Base-by-base conservation (phyloP, 164 flowering plant genomes). In the Warburgia ugandensis region DNA sequence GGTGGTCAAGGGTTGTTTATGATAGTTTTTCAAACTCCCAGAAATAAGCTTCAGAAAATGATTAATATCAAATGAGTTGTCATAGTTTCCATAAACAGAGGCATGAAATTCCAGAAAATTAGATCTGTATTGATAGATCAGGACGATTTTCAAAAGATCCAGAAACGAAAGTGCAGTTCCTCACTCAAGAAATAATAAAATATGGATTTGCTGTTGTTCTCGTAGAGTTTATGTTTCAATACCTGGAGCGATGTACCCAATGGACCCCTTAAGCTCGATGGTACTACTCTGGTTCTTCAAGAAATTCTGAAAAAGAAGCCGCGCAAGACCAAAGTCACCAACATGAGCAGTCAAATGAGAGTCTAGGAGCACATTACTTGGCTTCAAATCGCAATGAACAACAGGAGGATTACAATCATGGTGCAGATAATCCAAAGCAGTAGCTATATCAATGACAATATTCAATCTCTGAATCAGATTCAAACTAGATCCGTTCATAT, bases 221-320 rank as follows among this genome's bases (percentile, higher is more conserved):
- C n/a, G n/a, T n/a, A n/a, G n/a, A n/a, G n/a, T 11, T 31, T 6
- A 46, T 27, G 26, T 4, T 22, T 9, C n/a, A 6, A 39, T 39
- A 39, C 44, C 44, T 39, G 44, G 44, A 5, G 44, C 44, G n/a
- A 39, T 39, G 21, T 39, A 39, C 44, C 44, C 44, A 13, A 39
- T 19, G 5, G 44, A 39, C n/a, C 47, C 22, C 14, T 43, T 43
- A 4, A 43, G 44, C 21, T 6, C 44, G 21, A 39, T 19, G 6
- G 44, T 39, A 17, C 44, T 39, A 13, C 19, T 5, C 44, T 39
- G 19, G n/a, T 19, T 39, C 44, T 13, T 39, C 5, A 17, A 13
- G n/a, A 39, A 14, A 19, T 39, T 6, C 4, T 13, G 19, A 13
- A 13, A 6, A 5, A 39, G n/a, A 13, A 39, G n/a, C 21, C 21